phyloP scores from a whole-genome alignment of 306 rosid genomes.

The Rubus parviflorus region DNA sequence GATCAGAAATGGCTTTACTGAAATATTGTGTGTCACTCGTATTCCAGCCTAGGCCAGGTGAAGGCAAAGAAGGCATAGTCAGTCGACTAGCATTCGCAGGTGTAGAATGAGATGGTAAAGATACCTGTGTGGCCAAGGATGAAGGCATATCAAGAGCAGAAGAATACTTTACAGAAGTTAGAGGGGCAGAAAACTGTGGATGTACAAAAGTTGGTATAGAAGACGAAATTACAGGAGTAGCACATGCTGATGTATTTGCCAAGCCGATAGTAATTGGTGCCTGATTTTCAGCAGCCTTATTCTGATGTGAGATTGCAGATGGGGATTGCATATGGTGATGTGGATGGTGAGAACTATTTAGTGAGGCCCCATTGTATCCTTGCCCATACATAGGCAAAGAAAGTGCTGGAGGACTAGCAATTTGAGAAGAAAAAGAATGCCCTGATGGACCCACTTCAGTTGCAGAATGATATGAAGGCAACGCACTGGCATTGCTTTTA shows the following conservation, averaged over 20 bases:
- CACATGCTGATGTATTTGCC: slow-evolving; percentile 33
- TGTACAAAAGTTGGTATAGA: slow-evolving; percentile 40
- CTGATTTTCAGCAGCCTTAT: slow-evolving; percentile 42
- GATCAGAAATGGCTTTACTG: slow-evolving; percentile 36
- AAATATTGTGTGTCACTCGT: slow-evolving; percentile 33
- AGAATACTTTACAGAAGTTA: slow-evolving; percentile 32
- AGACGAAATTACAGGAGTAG: slow-evolving; percentile 36
- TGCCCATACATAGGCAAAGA: slow-evolving; percentile 41
- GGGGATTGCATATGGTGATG: slow-evolving; percentile 36
- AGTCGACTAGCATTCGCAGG: slow-evolving; percentile 26
- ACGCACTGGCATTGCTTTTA: slow-evolving; percentile 35
- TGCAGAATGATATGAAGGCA: slow-evolving; percentile 45
- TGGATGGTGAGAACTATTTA: slow-evolving; percentile 32
- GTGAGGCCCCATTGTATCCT: slow-evolving; percentile 35
- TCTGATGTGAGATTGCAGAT: slow-evolving; percentile 34
- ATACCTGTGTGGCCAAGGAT: slow-evolving; percentile 34
- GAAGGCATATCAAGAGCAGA: slow-evolving; percentile 43
- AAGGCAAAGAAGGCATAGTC: slow-evolving; percentile 33
- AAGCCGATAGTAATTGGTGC: slow-evolving; percentile 32
- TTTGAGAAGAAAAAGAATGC: slow-evolving; percentile 35
- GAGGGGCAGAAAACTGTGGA: slow-evolving; percentile 32
- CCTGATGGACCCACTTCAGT: slow-evolving; percentile 30
- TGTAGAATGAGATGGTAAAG: slow-evolving; percentile 36
- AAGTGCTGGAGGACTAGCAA: slow-evolving; percentile 36
- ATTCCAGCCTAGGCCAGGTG: slow-evolving; percentile 37